phyloP scores from a whole-genome alignment of 2,329 filamentous ascomycete species.

The Chaetomiaceae sp. region DNA sequence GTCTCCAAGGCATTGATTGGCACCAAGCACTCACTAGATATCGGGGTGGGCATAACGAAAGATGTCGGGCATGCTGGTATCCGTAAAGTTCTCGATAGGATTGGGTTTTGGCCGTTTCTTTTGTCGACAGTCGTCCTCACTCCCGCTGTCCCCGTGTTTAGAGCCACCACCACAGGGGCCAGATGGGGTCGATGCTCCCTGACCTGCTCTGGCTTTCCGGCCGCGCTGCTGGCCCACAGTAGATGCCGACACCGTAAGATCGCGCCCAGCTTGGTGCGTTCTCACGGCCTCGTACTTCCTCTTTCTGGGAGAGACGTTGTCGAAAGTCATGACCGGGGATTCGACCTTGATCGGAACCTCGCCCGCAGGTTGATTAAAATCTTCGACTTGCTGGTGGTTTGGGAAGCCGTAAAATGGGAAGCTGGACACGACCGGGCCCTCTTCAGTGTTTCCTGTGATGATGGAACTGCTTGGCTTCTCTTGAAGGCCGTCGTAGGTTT shows the following conservation, averaged over 20 bases:
- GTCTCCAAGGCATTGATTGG: not conserved
- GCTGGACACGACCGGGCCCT: slow-evolving; percentile 22
- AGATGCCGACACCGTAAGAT: slow-evolving; percentile 1
- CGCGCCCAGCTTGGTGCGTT: not conserved
- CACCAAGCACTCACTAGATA: slow-evolving; percentile 26
- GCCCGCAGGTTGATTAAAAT: not conserved
- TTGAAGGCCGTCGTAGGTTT: slow-evolving; percentile 21
- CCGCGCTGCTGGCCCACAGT: not conserved
- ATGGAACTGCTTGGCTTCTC: slow-evolving; percentile 3
- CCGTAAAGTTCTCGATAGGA: slow-evolving; percentile 22
- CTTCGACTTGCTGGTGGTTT: not conserved
- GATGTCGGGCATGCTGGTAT: slow-evolving; percentile 28
- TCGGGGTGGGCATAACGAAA: slow-evolving; percentile 28
- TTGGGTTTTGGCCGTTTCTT: slow-evolving; percentile 23
- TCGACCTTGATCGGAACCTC: slow-evolving; percentile 18
- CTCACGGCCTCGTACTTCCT: slow-evolving; percentile 15
- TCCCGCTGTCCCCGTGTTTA: slow-evolving; percentile 7
- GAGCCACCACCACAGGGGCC: not conserved
- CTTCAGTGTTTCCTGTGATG: slow-evolving; percentile 1
- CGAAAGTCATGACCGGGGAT: slow-evolving; percentile 11
- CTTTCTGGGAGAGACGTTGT: slow-evolving; percentile 13
- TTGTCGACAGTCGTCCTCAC: slow-evolving; percentile 15
- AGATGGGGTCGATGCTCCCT: not conserved
- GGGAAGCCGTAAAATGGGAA: slow-evolving; percentile 6
- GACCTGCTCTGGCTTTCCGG: not conserved